phyloP scores from a whole-genome alignment of 805 yeast genomes.

The Candida insectorum region DNA sequence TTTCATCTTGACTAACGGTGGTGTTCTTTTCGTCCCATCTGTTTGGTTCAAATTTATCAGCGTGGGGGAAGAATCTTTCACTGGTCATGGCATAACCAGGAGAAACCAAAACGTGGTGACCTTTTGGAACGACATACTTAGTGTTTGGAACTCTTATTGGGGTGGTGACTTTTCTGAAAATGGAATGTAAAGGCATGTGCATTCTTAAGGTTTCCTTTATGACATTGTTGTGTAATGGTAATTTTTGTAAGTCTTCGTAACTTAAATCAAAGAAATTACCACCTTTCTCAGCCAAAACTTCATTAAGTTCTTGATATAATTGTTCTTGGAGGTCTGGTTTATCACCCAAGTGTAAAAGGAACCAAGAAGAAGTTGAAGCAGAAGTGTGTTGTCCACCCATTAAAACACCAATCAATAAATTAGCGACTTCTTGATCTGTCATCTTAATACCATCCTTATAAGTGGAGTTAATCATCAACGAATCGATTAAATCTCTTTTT shows the following conservation, averaged over 20 bases:
- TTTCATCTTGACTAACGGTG: slow-evolving; percentile 26
- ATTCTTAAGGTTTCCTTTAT: slow-evolving; percentile 92
- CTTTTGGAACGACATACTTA: slow-evolving; percentile 76
- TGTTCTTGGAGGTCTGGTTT: slow-evolving; percentile 82
- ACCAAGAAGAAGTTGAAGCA: slow-evolving; percentile 95
- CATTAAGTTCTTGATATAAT: slow-evolving; percentile 68
- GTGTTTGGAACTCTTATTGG: slow-evolving; percentile 80
- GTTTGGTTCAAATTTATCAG: slow-evolving; percentile 72
- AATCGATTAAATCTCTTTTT: slow-evolving; percentile 85
- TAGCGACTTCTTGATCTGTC: slow-evolving; percentile 95
- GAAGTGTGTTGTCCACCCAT: slow-evolving; percentile 99
- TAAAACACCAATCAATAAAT: slow-evolving; percentile 83
- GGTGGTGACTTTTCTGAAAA: slow-evolving; percentile 84
- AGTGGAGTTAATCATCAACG: slow-evolving; percentile 74
- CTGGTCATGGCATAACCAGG: slow-evolving; percentile 88
- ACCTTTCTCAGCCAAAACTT: slow-evolving; percentile 54
- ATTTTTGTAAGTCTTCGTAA: slow-evolving; percentile 76
- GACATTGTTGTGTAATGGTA: slow-evolving; percentile 78
- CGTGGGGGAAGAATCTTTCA: slow-evolving; percentile 75
- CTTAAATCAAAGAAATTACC: slow-evolving; percentile 53
- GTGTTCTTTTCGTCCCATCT: slow-evolving; percentile 59
- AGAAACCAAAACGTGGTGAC: slow-evolving; percentile 85
- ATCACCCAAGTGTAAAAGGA: slow-evolving; percentile 84
- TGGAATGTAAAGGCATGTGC: slow-evolving; percentile 95
- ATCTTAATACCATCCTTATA: slow-evolving; percentile 92